phyloP scores from a whole-genome alignment of 441 rosid species.

The Croton setiger region DNA sequence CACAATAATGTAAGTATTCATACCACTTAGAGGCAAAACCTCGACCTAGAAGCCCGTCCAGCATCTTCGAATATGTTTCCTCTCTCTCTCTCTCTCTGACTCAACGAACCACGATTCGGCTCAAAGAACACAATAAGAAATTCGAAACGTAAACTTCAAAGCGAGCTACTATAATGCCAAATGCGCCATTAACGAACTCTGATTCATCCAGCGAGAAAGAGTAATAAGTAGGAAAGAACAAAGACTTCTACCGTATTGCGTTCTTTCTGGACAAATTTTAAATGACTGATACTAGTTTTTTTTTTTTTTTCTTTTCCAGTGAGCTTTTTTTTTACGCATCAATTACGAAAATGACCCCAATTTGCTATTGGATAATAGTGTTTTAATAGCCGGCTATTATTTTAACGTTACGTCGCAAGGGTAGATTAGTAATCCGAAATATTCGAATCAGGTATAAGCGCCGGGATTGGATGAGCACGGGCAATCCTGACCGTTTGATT shows the following conservation, averaged over 20 bases:
- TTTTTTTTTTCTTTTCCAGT: not conserved
- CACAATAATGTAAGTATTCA: conserved; percentile 9
- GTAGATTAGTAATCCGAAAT: not conserved
- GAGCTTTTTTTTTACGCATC: not conserved
- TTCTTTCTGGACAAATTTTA: conserved; percentile 4
- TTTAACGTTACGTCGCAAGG: conserved; percentile 15
- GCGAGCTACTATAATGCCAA: conserved; percentile 10
- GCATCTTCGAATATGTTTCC: conserved; percentile 7
- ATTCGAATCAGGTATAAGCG: not conserved
- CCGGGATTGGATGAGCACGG: conserved; percentile 8
- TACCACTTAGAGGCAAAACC: conserved; percentile 76
- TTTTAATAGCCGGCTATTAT: not conserved
- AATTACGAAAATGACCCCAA: conserved; percentile 13
- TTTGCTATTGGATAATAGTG: not conserved
- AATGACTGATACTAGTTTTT: not conserved
- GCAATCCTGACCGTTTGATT: conserved; percentile 12
- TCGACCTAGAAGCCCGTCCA: conserved; percentile 62
- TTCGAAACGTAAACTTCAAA: not conserved
- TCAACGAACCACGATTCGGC: not conserved
- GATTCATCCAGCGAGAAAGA: not conserved
- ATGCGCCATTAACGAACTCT: conserved; percentile 17
- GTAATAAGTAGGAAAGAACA: not conserved
- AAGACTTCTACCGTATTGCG: not conserved
- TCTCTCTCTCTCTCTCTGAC: not conserved
- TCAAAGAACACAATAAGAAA: not conserved